phyloP scores from a whole-genome alignment of 768 basidiomycete genomes.

The Phaffia australis region DNA sequence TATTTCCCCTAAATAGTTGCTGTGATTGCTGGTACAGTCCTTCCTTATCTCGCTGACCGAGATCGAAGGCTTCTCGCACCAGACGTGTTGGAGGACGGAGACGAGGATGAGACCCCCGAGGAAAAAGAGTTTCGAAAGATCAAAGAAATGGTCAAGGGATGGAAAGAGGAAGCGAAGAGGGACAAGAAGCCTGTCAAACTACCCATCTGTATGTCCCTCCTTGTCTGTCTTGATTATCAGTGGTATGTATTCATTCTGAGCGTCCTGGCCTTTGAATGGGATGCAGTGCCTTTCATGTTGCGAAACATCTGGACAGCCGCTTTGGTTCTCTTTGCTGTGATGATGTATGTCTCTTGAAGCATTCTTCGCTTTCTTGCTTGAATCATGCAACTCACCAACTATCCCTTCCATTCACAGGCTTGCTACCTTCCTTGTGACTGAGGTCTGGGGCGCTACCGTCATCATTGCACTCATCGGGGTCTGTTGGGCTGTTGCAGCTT shows the following conservation, averaged over 20 bases:
- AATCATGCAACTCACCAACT: background rate
- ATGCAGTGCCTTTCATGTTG: slow-evolving; percentile 64
- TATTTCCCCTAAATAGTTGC: slow-evolving; percentile 51
- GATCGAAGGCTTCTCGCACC: slow-evolving; percentile 68
- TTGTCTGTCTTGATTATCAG: background rate
- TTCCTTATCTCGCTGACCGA: slow-evolving; percentile 70
- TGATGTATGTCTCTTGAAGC: slow-evolving; percentile 43
- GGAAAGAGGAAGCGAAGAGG: slow-evolving; percentile 73
- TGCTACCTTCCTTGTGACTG: slow-evolving; percentile 76
- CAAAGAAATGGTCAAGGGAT: slow-evolving; percentile 57
- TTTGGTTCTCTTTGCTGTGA: slow-evolving; percentile 61
- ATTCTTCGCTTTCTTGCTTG: too few species aligned
- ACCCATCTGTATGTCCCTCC: slow-evolving; percentile 48
- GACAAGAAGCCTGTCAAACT: slow-evolving; percentile 59
- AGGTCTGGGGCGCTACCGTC: slow-evolving; percentile 66
- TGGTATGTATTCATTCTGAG: background rate
- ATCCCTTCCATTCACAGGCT: slow-evolving; percentile 25
- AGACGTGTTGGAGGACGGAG: slow-evolving; percentile 34
- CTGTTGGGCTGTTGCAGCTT: slow-evolving; percentile 95
- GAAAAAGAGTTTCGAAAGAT: slow-evolving; percentile 64
- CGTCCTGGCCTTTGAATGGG: too few species aligned
- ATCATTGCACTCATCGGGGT: slow-evolving; percentile 78
- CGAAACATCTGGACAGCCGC: slow-evolving; percentile 91
- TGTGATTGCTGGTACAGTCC: slow-evolving; percentile 63
- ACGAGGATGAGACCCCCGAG: slow-evolving; percentile 52